Percentiles rank a stretch among this genome's conserved stretches.
phyloP scores from a whole-genome alignment of 345 rosid species.

The Sisymbrium irio region DNA sequence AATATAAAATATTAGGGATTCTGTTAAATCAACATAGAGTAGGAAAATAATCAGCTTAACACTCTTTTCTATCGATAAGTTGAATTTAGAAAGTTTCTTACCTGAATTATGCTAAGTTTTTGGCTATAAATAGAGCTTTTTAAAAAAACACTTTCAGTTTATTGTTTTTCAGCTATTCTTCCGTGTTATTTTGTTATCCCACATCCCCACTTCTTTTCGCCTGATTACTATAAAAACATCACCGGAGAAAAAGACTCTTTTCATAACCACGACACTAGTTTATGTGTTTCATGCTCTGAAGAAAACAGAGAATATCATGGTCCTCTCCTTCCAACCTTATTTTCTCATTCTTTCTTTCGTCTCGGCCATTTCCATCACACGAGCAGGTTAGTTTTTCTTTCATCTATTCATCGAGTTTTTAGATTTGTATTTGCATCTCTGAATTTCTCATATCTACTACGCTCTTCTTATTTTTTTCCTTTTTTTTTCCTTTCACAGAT shows the following conservation, averaged over 20 bases:
- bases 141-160: neutral
- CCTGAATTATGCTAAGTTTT: neutral
- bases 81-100: neutral
- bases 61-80: neutral
- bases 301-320: constrained; percentile 4
- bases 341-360: constrained; percentile 32
- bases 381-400: constrained; percentile 37
- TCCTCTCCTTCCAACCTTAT: neutral
- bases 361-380: constrained; percentile 22
- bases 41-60: neutral
- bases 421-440: neutral
- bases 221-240: neutral
- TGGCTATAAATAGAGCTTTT: constrained; percentile 10
- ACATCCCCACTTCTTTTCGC: constrained; percentile 23
- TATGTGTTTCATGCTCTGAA: constrained; percentile 3
- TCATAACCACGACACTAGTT: neutral
- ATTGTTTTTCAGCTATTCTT: neutral
- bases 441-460: neutral
- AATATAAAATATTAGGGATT: no score
- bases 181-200: constrained; percentile 22
- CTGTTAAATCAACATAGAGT: neutral
- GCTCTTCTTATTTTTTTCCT: neutral
- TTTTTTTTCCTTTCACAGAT: constrained; percentile 21
- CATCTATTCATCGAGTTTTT: neutral
- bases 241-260: neutral